A percentile compares a stretch with the other conserved stretches of the same genome.
Conservation (phyloP, 805 yeast genomes). For the Pichia kluyveri region DNA sequence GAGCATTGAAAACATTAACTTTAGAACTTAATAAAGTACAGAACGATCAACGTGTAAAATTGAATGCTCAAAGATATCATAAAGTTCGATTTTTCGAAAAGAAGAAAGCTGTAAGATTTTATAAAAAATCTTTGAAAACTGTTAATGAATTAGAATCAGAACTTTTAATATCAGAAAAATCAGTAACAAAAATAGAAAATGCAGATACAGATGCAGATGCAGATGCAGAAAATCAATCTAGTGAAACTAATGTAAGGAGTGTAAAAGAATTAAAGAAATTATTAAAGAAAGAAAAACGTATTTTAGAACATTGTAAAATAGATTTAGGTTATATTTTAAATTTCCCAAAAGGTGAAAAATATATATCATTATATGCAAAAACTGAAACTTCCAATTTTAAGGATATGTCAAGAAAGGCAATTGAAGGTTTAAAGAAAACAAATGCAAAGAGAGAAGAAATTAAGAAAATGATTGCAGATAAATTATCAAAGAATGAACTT, state of each 20-base stretch:
- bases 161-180: too few relatives aligned
- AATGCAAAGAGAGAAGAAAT: conserved; percentile 36
- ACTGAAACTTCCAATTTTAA: conserved; percentile 17
- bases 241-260: conserved; percentile 13
- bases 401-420: conserved; percentile 26
- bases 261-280: conserved; percentile 20
- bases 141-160: conserved; percentile 9
- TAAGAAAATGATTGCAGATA: conserved; percentile 43
- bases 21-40: conserved; percentile 37
- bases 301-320: conserved; percentile 46
- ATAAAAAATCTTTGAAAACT: conserved; percentile 41
- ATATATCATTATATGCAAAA: conserved; percentile 66
- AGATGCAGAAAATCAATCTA: neutral
- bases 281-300: conserved; percentile 34
- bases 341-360: conserved; percentile 74
- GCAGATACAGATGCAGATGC: too few relatives aligned
- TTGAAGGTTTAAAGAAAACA: conserved; percentile 34
- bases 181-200: conserved; percentile 8
- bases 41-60: conserved; percentile 31
- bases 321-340: conserved; percentile 69
- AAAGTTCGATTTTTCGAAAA: conserved; percentile 89
- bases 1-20: conserved; percentile 37
- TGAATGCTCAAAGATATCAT: conserved; percentile 64
- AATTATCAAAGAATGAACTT: conserved; percentile 43
- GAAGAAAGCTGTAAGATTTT: conserved; percentile 70